phyloP scores from a whole-genome alignment of 2,329 filamentous ascomycete genomes.

The Xenosphaeropsis pyriputrescens region DNA sequence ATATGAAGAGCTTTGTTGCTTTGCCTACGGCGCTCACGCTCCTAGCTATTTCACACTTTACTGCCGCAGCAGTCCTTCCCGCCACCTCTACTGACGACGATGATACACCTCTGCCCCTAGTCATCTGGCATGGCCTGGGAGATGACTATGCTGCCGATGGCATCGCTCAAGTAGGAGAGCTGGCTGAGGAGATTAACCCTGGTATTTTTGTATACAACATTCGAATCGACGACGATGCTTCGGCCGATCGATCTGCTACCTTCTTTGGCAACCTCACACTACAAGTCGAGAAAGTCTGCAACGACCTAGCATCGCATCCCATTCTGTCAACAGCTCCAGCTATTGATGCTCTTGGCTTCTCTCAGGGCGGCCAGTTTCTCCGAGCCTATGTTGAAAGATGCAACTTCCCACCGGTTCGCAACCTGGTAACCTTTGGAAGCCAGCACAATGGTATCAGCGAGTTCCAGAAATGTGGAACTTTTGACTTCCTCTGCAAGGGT shows the following conservation, averaged over 20 bases:
- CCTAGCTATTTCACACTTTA: neutral
- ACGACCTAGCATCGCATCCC: conserved; percentile 57
- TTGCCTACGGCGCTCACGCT: neutral
- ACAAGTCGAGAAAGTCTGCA: conserved; percentile 66
- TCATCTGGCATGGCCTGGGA: conserved; percentile 83
- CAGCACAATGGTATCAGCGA: conserved; percentile 73
- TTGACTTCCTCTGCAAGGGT: conserved; percentile 69
- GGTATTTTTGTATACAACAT: conserved; percentile 77
- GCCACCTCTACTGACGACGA: conserved; percentile 15
- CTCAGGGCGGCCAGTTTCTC: conserved; percentile 93
- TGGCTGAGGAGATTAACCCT: conserved; percentile 60
- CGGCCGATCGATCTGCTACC: conserved; percentile 62
- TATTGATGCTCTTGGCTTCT: conserved; percentile 87
- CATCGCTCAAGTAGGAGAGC: conserved; percentile 52
- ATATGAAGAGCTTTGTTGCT: too few species aligned
- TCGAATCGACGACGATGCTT: conserved; percentile 45
- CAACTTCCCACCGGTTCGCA: conserved; percentile 43
- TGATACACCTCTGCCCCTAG: conserved; percentile 66
- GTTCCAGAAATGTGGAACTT: conserved; percentile 58
- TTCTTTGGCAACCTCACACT: conserved; percentile 83
- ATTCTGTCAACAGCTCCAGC: conserved; percentile 71
- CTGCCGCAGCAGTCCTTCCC: conserved; percentile 1
- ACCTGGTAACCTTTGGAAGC: conserved; percentile 54
- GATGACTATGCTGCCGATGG: conserved; percentile 68
- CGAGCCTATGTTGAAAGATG: conserved; percentile 81